phyloP scores from a whole-genome alignment of 441 rosid species.

The California macrophylla region DNA sequence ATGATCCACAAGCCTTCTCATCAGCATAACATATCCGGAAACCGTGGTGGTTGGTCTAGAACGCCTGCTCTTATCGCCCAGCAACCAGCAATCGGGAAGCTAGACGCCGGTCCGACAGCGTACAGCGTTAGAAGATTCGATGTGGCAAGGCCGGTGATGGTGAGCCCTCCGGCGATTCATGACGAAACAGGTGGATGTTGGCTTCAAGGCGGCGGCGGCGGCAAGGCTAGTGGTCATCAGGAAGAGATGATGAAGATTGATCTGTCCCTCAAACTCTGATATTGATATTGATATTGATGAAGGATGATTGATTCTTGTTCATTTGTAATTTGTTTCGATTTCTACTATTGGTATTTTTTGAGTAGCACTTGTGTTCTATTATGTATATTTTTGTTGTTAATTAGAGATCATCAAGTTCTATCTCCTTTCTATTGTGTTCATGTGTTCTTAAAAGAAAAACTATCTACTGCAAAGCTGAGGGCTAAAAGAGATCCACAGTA shows the following conservation, averaged over 20 bases:
- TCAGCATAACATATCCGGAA: slow-evolving; percentile 27
- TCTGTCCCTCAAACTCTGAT: slow-evolving; percentile 63
- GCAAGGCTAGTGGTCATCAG: slow-evolving; percentile 25
- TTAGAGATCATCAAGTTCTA: background rate
- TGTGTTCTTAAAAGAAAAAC: background rate
- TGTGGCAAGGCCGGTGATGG: slow-evolving; percentile 22
- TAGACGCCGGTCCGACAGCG: background rate
- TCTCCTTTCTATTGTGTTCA: background rate
- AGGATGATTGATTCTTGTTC: slow-evolving; percentile 7
- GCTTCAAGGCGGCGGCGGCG: slow-evolving; percentile 18
- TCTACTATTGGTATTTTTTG: background rate
- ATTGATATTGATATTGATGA: slow-evolving; percentile 1
- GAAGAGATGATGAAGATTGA: slow-evolving; percentile 53
- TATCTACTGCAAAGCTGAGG: too few species aligned
- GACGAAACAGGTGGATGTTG: slow-evolving; percentile 22
- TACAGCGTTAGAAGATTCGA: slow-evolving; percentile 32
- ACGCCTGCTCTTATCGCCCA: slow-evolving; percentile 37
- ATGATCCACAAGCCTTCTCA: slow-evolving; percentile 47
- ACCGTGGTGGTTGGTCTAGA: slow-evolving; percentile 32
- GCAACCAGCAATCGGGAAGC: slow-evolving; percentile 51
- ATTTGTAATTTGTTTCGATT: background rate
- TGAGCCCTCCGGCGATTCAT: slow-evolving; percentile 20
- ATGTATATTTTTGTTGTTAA: background rate
- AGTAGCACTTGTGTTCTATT: background rate
- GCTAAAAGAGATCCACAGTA: too few species aligned